Base-by-base conservation (phyloP, 345 rosid genomes). In the Arabis alpina region DNA sequence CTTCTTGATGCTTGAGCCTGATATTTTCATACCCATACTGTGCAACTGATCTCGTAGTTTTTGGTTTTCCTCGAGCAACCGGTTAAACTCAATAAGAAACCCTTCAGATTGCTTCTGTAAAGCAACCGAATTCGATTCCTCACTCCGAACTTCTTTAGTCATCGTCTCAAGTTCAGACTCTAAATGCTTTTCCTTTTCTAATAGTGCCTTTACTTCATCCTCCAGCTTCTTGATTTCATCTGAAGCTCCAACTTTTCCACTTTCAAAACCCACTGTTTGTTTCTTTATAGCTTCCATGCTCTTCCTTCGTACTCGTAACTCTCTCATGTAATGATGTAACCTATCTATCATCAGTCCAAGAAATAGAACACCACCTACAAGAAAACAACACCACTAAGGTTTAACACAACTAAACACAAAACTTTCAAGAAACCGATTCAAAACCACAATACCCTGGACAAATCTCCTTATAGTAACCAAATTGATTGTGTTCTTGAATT, bases 91-190 rank as follows among this genome's bases (percentile, higher is more conserved):
- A 4, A 84, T 82, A 80, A 86, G 89, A 79, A 91, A 88, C 15
- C 97, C 97, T 70, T 88, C 92, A 2, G 97, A 85, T 67, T 91
- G 97, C 74, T 86, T 91, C 74, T 81, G 80, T 61, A 91, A 75
- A 64, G 97, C 90, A 28, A 77, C 75, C 4, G 88, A 82, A 70
- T 70, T 88, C 43, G 88, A 75, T 84, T 88, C 84, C 23, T 88
- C 84, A 12, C 68, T 74, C 37, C 58, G 68, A 1, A 71, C 80
- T 19, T 91, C 86, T 70, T 79, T 82, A 11, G 75, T 42, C 80
- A 80, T 88, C 9, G 54, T 49, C 72, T 80, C 85, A 30, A 85
- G 76, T n/a, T 81, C 86, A 3, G 66, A 71, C 53, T 81, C 85
- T 34, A 88, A 74, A 28, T 75, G 67, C 70, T 82, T 78, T 41